Evolutionary conservation across 2,329 filamentous ascomycete genomes (phyloP).

Genomic region (Graphilbum sp.): DNA sequence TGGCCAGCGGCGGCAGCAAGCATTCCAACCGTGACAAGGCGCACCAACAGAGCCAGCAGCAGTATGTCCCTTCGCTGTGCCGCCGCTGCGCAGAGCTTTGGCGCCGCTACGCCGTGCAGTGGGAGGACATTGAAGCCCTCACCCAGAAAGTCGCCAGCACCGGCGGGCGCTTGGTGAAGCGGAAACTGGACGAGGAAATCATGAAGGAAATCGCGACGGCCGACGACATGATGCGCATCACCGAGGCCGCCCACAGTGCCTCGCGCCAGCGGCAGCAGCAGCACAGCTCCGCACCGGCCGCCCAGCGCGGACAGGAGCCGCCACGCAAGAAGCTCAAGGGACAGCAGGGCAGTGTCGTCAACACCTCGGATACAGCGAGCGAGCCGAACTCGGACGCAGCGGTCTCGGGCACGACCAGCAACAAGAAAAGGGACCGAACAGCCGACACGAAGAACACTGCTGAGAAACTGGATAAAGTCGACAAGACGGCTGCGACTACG

Average conservation of each 20-base stretch:
- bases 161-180: constrained; percentile 71
- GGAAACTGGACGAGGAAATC: constrained; percentile 81
- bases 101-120: constrained; percentile 91
- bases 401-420: too few relatives aligned
- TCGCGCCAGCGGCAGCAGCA: constrained; percentile 11
- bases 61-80: constrained; percentile 70
- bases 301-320: constrained; percentile 25
- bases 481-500: constrained; percentile 34
- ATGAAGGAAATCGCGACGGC: constrained; percentile 54
- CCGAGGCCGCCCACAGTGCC: constrained; percentile 13
- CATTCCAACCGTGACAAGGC: constrained; percentile 63
- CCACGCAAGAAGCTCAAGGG: constrained; percentile 50
- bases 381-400: constrained; percentile 15
- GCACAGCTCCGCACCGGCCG: not conserved
- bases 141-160: constrained; percentile 70
- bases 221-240: constrained; percentile 39
- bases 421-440: constrained; percentile 15
- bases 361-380: not conserved
- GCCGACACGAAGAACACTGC: constrained; percentile 12
- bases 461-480: constrained; percentile 23
- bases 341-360: not conserved
- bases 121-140: constrained; percentile 85
- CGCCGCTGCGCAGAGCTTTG: constrained; percentile 82
- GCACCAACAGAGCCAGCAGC: constrained; percentile 18
- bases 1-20: constrained; percentile 44